Percentiles rank a stretch among this genome's conserved stretches.
Conservation (phyloP, 805 yeast species). For the Suhomyces xylopsoci region DNA sequence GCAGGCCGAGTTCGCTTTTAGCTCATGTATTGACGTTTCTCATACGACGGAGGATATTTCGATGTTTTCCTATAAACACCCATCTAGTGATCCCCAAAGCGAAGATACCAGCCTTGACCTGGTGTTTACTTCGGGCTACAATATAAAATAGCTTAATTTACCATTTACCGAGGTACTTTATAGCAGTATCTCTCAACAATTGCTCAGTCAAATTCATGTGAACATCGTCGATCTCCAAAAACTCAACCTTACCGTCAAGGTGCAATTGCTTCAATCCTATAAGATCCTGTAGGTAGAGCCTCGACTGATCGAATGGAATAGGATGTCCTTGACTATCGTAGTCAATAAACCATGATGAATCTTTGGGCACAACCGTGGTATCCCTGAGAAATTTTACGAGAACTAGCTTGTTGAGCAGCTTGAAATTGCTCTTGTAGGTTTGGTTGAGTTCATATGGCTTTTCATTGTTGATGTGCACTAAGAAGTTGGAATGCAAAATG, state of each 20-base stretch:
- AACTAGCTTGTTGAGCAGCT: slow-evolving; percentile 49
- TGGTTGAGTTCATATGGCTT: slow-evolving; percentile 23
- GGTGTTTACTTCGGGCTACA: background rate
- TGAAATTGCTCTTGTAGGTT: slow-evolving; percentile 44
- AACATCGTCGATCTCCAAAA: slow-evolving; percentile 48
- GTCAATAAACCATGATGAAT: slow-evolving; percentile 67
- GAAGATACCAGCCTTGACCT: background rate
- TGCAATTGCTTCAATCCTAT: slow-evolving; percentile 57
- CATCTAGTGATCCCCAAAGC: background rate
- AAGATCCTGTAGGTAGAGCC: slow-evolving; percentile 49
- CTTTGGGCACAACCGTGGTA: slow-evolving; percentile 68
- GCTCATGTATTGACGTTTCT: background rate
- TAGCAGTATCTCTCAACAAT: slow-evolving; percentile 43
- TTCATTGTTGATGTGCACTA: slow-evolving; percentile 71
- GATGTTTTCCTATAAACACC: background rate
- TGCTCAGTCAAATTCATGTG: slow-evolving; percentile 67
- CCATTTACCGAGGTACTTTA: slow-evolving; percentile 39
- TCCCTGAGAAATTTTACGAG: slow-evolving; percentile 60
- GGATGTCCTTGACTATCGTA: slow-evolving; percentile 41
- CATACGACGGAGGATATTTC: background rate
- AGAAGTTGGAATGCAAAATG: slow-evolving; percentile 51
- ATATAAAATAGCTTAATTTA: background rate
- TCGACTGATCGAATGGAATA: slow-evolving; percentile 48
- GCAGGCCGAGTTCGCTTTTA: background rate
- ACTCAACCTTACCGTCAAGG: slow-evolving; percentile 43